Conservation (phyloP, 2,329 filamentous ascomycete species). For the Monosporascus sp. region DNA sequence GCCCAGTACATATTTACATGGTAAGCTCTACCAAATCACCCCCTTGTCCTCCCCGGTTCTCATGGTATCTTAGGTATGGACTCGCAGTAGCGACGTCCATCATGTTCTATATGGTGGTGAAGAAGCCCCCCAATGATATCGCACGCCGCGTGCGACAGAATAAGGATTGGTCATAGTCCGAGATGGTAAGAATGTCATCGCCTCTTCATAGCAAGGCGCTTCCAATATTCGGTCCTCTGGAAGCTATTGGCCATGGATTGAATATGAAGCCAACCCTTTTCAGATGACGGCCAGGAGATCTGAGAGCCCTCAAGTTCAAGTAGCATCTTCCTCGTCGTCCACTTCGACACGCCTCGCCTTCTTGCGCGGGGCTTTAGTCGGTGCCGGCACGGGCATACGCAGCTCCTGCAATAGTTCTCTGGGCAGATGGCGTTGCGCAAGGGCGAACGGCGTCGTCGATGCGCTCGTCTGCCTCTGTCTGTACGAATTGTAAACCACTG, state of each 20-base stretch:
- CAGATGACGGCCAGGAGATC: too few relatives aligned
- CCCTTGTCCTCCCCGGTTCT: conserved; percentile 1
- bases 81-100: conserved; percentile 78
- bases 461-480: conserved; percentile 74
- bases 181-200: not conserved
- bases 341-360: conserved; percentile 31
- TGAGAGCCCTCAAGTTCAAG: conserved; percentile 9
- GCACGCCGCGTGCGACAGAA: conserved; percentile 70
- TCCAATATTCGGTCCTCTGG: not conserved
- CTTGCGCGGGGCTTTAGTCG: conserved; percentile 41
- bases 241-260: too few relatives aligned
- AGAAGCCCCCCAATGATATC: conserved; percentile 73
- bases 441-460: conserved; percentile 70
- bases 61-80: conserved; percentile 62
- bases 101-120: conserved; percentile 95
- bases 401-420: conserved; percentile 78
- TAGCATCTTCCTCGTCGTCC: conserved; percentile 36
- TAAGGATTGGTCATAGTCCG: conserved; percentile 58
- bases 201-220: not conserved
- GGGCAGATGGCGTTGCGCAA: conserved; percentile 78
- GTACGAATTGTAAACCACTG: conserved; percentile 23
- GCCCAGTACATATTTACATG: conserved; percentile 98
- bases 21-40: conserved; percentile 46
- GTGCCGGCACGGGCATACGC: conserved; percentile 59
- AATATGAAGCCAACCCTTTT: too few relatives aligned